These are phyloP conservation scores for Sclerotinia glacialis DNA, from an alignment of 2,329 filamentous ascomycete genomes.

Conservation along the genomic window DNA sequence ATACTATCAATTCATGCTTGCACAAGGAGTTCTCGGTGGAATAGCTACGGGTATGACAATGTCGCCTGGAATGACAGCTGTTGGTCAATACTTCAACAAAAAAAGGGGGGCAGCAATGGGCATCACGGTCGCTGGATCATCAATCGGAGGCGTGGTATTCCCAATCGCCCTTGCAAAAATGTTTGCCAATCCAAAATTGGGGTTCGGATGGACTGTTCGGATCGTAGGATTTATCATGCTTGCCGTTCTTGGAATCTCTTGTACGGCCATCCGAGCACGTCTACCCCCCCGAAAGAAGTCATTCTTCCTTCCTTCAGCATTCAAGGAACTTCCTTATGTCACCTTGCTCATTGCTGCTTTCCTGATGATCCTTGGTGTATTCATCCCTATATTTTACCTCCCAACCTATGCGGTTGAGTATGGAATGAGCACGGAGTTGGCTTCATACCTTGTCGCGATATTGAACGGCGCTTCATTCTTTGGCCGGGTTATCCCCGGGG, in stretches of 20 bases:
- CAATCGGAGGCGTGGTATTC: slow-evolving; percentile 21
- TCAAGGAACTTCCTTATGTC: slow-evolving; percentile 13
- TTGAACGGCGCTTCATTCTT: slow-evolving; percentile 39
- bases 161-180: slow-evolving; percentile 20
- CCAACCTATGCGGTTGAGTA: slow-evolving; percentile 43
- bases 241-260: slow-evolving; percentile 26
- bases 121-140: slow-evolving; percentile 39
- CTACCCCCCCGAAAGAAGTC: slow-evolving; percentile 17
- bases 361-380: slow-evolving; percentile 48
- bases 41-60: slow-evolving; percentile 41
- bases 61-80: slow-evolving; percentile 38
- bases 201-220: slow-evolving; percentile 38
- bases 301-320: slow-evolving; percentile 20
- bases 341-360: slow-evolving; percentile 7
- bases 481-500: slow-evolving; percentile 20
- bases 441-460: slow-evolving; percentile 51
- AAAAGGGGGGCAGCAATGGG: slow-evolving; percentile 49
- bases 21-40: slow-evolving; percentile 38
- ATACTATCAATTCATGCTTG: slow-evolving; percentile 42
- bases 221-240: slow-evolving; percentile 44
- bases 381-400: slow-evolving; percentile 50
- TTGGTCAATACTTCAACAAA: slow-evolving; percentile 51
- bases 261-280: slow-evolving; percentile 6
- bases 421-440: slow-evolving; percentile 48
- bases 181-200: slow-evolving; percentile 26